Conservation (phyloP, 495 filamentous ascomycete species). For the Hyaloscypha variabilis region DNA sequence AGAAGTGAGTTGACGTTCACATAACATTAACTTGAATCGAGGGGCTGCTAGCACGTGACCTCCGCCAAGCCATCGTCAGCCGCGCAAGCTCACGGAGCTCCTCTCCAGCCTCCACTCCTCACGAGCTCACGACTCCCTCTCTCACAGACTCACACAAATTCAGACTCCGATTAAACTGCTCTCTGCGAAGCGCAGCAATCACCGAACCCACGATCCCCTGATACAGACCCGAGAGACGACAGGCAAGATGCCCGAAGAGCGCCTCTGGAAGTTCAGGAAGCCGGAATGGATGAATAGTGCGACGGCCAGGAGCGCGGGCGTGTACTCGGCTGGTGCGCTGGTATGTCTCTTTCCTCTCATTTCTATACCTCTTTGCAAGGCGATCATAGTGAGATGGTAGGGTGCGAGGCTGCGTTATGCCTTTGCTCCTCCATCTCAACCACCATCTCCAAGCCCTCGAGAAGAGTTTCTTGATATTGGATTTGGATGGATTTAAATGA, state of each 20-base stretch:
- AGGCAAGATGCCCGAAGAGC: slow-evolving; percentile 57
- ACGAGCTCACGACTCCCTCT: not conserved
- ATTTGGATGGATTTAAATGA: not conserved
- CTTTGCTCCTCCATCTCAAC: not conserved
- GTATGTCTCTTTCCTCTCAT: slow-evolving; percentile 51
- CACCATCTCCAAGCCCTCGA: not conserved
- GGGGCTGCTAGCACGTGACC: not conserved
- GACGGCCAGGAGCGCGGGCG: slow-evolving; percentile 77
- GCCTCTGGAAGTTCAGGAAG: slow-evolving; percentile 77
- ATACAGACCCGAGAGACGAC: slow-evolving; percentile 1
- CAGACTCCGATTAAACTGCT: not conserved
- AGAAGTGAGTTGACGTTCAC: not conserved
- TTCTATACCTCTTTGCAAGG: not conserved
- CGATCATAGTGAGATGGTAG: not conserved
- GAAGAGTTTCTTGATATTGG: not conserved
- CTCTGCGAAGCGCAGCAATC: not conserved
- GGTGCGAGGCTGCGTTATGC: not conserved
- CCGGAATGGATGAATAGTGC: slow-evolving; percentile 91
- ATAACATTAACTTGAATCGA: not conserved
- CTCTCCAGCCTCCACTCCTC: not conserved
- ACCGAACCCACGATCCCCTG: not conserved
- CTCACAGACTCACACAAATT: not conserved
- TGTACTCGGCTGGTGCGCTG: slow-evolving; percentile 84
- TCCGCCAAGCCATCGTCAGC: not conserved
- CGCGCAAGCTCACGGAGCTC: slow-evolving; percentile 4